Evolutionary conservation across 164 flowering plant species (phyloP), one percentile per base, ranked within the genome.

Genomic region (Aristolochia contorta): DNA sequence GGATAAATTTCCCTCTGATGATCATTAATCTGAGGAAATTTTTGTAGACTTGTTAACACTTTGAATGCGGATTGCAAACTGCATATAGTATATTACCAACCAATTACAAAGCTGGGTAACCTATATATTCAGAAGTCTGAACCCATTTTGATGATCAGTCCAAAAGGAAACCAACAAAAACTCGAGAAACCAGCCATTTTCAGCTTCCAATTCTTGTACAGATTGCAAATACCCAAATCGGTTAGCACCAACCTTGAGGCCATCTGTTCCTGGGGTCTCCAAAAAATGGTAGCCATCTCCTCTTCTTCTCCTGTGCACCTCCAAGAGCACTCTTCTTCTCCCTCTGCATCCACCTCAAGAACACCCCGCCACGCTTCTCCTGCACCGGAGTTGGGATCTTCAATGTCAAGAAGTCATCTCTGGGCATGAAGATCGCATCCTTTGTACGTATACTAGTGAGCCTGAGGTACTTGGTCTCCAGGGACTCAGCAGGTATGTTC

Each of bases 191-290:
- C 22, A 6, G 20, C 4, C 53, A 49, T 49, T 6, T 5, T 49
- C 22, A 49, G 9, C 53, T 4, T 18, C 20, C n/a, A 0, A 18
- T 18, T 49, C 20, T 18, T 4, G 22, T 6, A 16, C 22, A 20
- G 22, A 49, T 1, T 49, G 20, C n/a, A n/a, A n/a, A 18, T 4
- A 18, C n/a, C 53, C 22, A 49, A 16, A 20, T 18, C 19, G 10
- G 58, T 73, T 71, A 78, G n/a, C 78, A 77, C 87, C 88, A 85
- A 50, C 86, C 88, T 62, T 80, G 74, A 60, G 91, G 85, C 91
- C 91, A 85, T 65, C 79, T 73, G 13, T 66, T 75, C 7, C 68
- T 64, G 48, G 67, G 70, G 57, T 82, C 79, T 78, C 64, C 73
- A 54, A 54, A 74, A 0, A 75, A 81, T 9, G 83, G 64, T 80